A percentile compares a stretch with the other conserved stretches of the same genome.
These are phyloP conservation scores for Apiotrichum mycotoxinovorans DNA, from an alignment of 1,284 basidiomycete species.

Conservation along the genomic window DNA sequence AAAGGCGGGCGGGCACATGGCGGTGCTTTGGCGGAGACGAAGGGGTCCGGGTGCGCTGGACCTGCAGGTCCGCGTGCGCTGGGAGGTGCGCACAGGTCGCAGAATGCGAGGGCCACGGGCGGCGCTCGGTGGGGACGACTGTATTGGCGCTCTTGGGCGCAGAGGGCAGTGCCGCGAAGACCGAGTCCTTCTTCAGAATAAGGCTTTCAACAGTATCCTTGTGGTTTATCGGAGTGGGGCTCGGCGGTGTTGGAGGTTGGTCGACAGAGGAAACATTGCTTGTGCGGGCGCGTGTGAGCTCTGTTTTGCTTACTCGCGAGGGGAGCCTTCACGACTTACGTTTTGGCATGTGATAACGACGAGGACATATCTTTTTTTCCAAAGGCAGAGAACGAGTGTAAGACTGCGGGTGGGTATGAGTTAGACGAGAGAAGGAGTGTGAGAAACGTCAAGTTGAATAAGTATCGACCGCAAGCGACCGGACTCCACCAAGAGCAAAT, in stretches of 20 bases:
- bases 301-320: no score
- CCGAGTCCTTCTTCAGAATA: neutral
- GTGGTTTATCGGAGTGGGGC: neutral
- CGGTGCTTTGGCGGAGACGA: neutral
- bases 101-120: neutral
- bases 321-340: no score
- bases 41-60: neutral
- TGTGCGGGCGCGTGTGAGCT: neutral
- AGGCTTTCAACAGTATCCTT: neutral
- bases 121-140: neutral
- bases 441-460: no score
- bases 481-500: no score
- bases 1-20: constrained; percentile 1
- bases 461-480: no score
- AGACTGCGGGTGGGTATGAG: no score
- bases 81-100: neutral
- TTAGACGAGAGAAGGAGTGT: no score
- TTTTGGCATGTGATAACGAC: no score
- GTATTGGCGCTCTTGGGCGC: neutral
- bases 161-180: neutral
- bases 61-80: neutral
- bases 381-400: no score
- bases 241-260: neutral
- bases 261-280: neutral
- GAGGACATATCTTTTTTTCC: no score